Percentiles rank a stretch among this genome's conserved stretches.
Evolutionary conservation across 2,329 filamentous ascomycete species (phyloP).

Genomic region (Phialophora expanda): DNA sequence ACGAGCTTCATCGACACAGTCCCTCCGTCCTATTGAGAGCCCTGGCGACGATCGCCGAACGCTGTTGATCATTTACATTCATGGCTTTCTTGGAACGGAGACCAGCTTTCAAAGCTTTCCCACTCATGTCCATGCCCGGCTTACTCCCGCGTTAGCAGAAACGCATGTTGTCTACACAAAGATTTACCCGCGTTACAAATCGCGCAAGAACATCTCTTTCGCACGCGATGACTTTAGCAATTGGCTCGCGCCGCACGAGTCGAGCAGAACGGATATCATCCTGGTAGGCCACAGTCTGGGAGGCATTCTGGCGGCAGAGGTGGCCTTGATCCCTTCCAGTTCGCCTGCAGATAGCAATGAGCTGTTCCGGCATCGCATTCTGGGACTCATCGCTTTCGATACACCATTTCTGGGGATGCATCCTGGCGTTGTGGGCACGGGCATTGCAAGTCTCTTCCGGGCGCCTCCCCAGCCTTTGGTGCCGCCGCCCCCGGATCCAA

Average conservation of each 20-base stretch:
- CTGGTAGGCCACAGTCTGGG: slow-evolving; percentile 91
- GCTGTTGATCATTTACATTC: slow-evolving; percentile 80
- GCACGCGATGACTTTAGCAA: slow-evolving; percentile 81
- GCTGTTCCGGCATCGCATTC: slow-evolving; percentile 72
- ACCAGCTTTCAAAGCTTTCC: slow-evolving; percentile 88
- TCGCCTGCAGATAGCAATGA: slow-evolving; percentile 33
- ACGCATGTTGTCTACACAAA: slow-evolving; percentile 85
- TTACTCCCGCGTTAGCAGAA: slow-evolving; percentile 69
- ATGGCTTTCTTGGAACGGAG: slow-evolving; percentile 89
- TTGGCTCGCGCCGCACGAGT: slow-evolving; percentile 80
- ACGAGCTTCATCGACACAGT: slow-evolving; percentile 42
- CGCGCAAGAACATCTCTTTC: slow-evolving; percentile 58
- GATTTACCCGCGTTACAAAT: slow-evolving; percentile 54
- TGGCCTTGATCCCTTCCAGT: slow-evolving; percentile 64
- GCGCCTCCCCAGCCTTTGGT: slow-evolving; percentile 47
- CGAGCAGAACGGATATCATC: slow-evolving; percentile 74
- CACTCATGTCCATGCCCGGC: slow-evolving; percentile 78
- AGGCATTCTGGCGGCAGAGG: slow-evolving; percentile 79
- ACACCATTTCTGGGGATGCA: slow-evolving; percentile 88
- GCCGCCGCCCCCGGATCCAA: slow-evolving; percentile 10
- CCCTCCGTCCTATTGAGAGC: slow-evolving; percentile 43
- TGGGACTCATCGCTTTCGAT: slow-evolving; percentile 83
- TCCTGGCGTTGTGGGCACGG: slow-evolving; percentile 82
- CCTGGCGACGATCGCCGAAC: slow-evolving; percentile 49
- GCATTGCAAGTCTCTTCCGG: slow-evolving; percentile 77